A percentile compares a stretch with the other conserved stretches of the same genome.
phyloP scores from a whole-genome alignment of 2,329 filamentous ascomycete genomes.

The Venturia aucupariae region DNA sequence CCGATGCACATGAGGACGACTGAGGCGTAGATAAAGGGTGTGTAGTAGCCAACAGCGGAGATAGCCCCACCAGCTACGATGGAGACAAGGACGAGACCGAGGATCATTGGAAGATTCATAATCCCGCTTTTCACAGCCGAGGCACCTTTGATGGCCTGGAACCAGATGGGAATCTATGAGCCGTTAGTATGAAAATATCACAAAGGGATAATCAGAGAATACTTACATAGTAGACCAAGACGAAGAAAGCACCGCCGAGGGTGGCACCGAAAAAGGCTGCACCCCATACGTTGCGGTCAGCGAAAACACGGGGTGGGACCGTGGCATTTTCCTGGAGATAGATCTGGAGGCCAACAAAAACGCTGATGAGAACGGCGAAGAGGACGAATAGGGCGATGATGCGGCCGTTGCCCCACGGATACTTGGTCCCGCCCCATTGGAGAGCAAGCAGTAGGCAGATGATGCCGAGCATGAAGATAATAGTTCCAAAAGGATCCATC shows the following conservation, averaged over 20 bases:
- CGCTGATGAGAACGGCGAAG: conserved; percentile 32
- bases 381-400: conserved; percentile 40
- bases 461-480: conserved; percentile 36
- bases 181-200: background rate
- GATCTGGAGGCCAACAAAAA: conserved; percentile 35
- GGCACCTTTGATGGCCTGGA: conserved; percentile 40
- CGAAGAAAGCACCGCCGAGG: conserved; percentile 36
- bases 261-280: conserved; percentile 32
- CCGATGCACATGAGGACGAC: conserved; percentile 37
- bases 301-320: conserved; percentile 37
- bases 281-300: conserved; percentile 36
- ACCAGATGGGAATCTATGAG: conserved; percentile 33
- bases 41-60: conserved; percentile 39
- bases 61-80: conserved; percentile 31
- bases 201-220: background rate
- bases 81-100: conserved; percentile 36
- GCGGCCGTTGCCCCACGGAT: conserved; percentile 34
- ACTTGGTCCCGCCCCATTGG: conserved; percentile 42
- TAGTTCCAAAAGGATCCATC: conserved; percentile 38
- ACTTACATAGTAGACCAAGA: conserved; percentile 33
- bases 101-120: conserved; percentile 38
- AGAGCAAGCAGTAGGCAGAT: conserved; percentile 41
- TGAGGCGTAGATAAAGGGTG: conserved; percentile 37
- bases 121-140: conserved; percentile 39
- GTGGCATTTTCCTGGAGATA: conserved; percentile 38